Evolutionary conservation across 306 rosid species (phyloP).

Genomic region (Cucurbita ficifolia): DNA sequence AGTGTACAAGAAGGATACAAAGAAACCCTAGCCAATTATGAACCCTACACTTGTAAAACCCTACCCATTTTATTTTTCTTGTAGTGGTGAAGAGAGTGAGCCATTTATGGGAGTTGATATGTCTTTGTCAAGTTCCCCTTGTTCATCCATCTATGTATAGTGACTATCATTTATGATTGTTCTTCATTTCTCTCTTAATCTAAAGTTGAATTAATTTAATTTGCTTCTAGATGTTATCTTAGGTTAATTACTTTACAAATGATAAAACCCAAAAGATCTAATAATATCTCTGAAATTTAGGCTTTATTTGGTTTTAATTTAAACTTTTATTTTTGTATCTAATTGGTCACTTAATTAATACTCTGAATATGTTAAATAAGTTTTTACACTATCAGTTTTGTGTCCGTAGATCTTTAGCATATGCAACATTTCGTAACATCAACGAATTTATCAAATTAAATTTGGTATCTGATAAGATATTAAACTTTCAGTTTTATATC

Average conservation of each 20-base stretch:
- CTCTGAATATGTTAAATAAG: no score
- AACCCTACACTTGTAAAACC: conserved; percentile 2
- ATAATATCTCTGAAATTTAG: no score
- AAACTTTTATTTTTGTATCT: no score
- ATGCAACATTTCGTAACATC: no score
- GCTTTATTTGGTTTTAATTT: no score
- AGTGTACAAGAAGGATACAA: background rate
- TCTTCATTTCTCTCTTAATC: background rate
- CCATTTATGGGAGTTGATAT: background rate
- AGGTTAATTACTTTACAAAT: background rate
- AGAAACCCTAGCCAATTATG: background rate
- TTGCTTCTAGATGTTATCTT: background rate
- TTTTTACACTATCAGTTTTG: no score
- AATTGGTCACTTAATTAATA: no score
- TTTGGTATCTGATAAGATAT: no score
- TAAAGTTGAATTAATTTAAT: background rate
- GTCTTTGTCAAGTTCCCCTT: background rate
- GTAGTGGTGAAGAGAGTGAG: background rate
- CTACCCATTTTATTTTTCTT: background rate
- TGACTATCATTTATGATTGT: background rate
- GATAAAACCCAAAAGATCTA: no score
- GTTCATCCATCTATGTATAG: background rate
- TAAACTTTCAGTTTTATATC: no score
- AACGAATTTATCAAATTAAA: no score
- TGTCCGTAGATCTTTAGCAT: no score